Conservation (phyloP, 148 eudicot species). For the Rhododendron ovatum region DNA sequence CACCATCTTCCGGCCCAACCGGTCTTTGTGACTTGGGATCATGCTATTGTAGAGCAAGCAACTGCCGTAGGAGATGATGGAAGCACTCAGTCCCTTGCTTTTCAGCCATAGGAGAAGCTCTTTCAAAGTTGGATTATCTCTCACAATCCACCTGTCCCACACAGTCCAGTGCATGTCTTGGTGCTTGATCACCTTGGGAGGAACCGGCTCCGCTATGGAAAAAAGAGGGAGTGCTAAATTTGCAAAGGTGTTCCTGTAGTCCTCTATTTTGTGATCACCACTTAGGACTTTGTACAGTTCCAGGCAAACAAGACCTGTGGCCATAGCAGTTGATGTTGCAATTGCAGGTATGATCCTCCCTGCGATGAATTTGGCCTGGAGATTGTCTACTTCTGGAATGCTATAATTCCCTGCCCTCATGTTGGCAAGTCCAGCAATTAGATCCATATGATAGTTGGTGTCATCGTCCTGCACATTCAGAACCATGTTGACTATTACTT, state of each 20-base stretch:
- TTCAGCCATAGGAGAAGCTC: slow-evolving; percentile 63
- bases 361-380: slow-evolving; percentile 84
- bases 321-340: slow-evolving; percentile 85
- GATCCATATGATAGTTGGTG: slow-evolving; percentile 87
- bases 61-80: slow-evolving; percentile 71
- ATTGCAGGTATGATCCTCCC: slow-evolving; percentile 96
- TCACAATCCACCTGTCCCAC: slow-evolving; percentile 81
- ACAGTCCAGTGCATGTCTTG: slow-evolving; percentile 77
- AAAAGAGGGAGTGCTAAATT: slow-evolving; percentile 84
- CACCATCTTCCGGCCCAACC: slow-evolving; percentile 68
- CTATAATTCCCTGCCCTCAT: slow-evolving; percentile 91
- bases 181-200: slow-evolving; percentile 74
- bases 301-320: slow-evolving; percentile 86
- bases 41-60: slow-evolving; percentile 71
- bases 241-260: slow-evolving; percentile 81
- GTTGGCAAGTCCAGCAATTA: slow-evolving; percentile 78
- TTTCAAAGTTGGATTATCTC: slow-evolving; percentile 58
- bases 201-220: slow-evolving; percentile 86
- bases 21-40: slow-evolving; percentile 68
- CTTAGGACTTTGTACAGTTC: slow-evolving; percentile 81
- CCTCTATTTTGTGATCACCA: slow-evolving; percentile 67
- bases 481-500: not conserved
- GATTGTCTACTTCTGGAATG: slow-evolving; percentile 87
- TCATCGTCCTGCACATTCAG: slow-evolving; percentile 67
- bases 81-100: slow-evolving; percentile 65